Conservation (phyloP, 768 basidiomycete genomes). For the Leccinum subtestaceum region DNA sequence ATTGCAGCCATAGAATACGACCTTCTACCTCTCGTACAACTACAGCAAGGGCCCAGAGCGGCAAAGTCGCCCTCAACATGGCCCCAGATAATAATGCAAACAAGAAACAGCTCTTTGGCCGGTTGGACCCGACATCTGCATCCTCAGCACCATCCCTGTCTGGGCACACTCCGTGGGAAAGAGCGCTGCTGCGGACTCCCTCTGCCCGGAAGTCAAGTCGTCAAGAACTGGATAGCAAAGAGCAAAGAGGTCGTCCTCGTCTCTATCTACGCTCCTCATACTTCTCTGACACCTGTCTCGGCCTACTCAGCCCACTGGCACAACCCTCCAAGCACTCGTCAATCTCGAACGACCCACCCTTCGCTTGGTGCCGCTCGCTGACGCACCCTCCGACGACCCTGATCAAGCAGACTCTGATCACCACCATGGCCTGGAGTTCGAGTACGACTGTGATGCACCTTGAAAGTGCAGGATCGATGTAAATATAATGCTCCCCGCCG, state of each 20-base stretch:
- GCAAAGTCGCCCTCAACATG: too few species aligned
- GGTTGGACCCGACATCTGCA: slow-evolving; percentile 58
- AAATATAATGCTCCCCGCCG: slow-evolving; percentile 66
- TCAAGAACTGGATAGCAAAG: slow-evolving; percentile 82
- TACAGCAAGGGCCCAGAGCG: too few species aligned
- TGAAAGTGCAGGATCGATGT: slow-evolving; percentile 73
- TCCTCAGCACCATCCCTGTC: slow-evolving; percentile 61
- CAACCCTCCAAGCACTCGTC: slow-evolving; percentile 90
- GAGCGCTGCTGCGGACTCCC: slow-evolving; percentile 58
- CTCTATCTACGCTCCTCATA: neutral
- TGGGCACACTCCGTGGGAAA: slow-evolving; percentile 71
- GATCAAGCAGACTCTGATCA: slow-evolving; percentile 48
- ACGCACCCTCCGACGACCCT: slow-evolving; percentile 44
- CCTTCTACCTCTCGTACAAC: too few species aligned
- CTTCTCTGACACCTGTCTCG: slow-evolving; percentile 27
- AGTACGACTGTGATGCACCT: slow-evolving; percentile 88
- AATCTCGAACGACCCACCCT: slow-evolving; percentile 91
- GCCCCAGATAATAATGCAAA: too few species aligned
- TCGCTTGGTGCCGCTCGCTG: slow-evolving; percentile 63
- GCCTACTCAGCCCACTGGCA: slow-evolving; percentile 75
- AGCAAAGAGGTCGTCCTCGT: slow-evolving; percentile 65
- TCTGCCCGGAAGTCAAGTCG: slow-evolving; percentile 68
- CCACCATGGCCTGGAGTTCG: slow-evolving; percentile 83
- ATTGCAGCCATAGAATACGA: too few species aligned
- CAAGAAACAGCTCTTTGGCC: too few species aligned